phyloP scores from a whole-genome alignment of 73 alveolate species.

The Paramecium sexaurelia region DNA sequence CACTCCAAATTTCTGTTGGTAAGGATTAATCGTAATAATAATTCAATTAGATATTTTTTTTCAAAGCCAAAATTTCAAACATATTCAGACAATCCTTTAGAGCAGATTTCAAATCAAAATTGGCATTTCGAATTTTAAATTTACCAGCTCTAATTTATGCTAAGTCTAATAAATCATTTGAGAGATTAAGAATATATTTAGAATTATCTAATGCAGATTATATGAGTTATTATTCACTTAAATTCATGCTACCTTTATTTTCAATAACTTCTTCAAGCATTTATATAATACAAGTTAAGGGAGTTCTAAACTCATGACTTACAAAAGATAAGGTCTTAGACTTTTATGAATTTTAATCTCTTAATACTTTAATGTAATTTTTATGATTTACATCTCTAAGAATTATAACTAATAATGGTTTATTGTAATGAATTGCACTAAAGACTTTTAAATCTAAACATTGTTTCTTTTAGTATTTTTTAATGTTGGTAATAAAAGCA shows the following conservation, averaged over 20 bases:
- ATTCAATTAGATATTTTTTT: slow-evolving; percentile 38
- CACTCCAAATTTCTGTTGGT: slow-evolving; percentile 53
- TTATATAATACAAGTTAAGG: slow-evolving; percentile 61
- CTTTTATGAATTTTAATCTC: slow-evolving; percentile 55
- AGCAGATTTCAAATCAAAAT: slow-evolving; percentile 28
- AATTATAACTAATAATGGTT: slow-evolving; percentile 6
- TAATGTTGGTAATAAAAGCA: not conserved
- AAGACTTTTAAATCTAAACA: slow-evolving; percentile 25
- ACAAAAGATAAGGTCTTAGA: slow-evolving; percentile 64
- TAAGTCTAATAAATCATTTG: slow-evolving; percentile 67
- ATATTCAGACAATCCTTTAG: slow-evolving; percentile 41
- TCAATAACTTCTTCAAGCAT: slow-evolving; percentile 50
- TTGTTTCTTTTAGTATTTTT: not conserved
- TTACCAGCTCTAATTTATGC: slow-evolving; percentile 55
- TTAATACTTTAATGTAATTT: slow-evolving; percentile 56
- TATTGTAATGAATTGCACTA: not conserved
- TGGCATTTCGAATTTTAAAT: slow-evolving; percentile 18
- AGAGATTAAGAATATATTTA: slow-evolving; percentile 58
- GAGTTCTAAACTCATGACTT: slow-evolving; percentile 71
- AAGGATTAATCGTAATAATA: slow-evolving; percentile 9
- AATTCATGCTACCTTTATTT: not conserved
- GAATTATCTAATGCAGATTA: slow-evolving; percentile 62
- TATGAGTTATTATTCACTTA: not conserved
- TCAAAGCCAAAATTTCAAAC: not conserved
- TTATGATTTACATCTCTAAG: slow-evolving; percentile 64